Base-by-base conservation (phyloP, 768 basidiomycete species). In the Gautieria morchelliformis region DNA sequence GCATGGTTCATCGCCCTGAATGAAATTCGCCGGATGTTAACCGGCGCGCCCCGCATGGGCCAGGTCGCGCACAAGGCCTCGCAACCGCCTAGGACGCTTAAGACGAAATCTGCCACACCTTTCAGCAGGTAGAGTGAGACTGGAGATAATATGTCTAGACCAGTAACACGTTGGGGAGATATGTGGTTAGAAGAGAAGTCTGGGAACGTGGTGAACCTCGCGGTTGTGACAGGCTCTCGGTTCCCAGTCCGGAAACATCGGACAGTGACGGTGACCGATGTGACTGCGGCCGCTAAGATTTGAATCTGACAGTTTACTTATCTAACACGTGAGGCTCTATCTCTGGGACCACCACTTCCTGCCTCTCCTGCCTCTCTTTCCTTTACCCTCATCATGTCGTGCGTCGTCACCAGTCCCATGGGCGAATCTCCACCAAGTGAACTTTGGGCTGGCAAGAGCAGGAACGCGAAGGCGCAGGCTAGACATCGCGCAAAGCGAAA, bases 401-500 rank as follows among this genome's bases (percentile, higher is more conserved):
- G 35, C 42, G 35, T 20, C 20, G 7, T 22, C 10, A 24, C 6
- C 51, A 52, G 51, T 24, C n/a, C 37, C 10, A 8, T 30, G 2
- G 20, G 44, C 20, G 35, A 39, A 12, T 40, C 47, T 30, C 19
- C 56, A 14, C 32, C 47, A 30, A 19, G 6, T 49, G 56, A 57
- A 24, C 24, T 40, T 17, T 57, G 56, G 56, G 56, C 56, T 22
- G 56, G 56, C 22, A 57, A 57, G 30, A 87, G 85, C 78, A 85
- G 87, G 75, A 89, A 89, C 74, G 87, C 86, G 54, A 85, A 84
- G 71, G 90, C 90, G 10, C 90, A 93, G 74, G 90, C 90, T 37
- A 76, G 90, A 64, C 90, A 93, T 76, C 83, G 90, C 60, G 90
- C 89, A 68, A 93, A 93, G 71, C 80, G 90, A 72, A 93, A 93